Conservation (phyloP, 129 eudicot species). For the Artemisia argyi region DNA sequence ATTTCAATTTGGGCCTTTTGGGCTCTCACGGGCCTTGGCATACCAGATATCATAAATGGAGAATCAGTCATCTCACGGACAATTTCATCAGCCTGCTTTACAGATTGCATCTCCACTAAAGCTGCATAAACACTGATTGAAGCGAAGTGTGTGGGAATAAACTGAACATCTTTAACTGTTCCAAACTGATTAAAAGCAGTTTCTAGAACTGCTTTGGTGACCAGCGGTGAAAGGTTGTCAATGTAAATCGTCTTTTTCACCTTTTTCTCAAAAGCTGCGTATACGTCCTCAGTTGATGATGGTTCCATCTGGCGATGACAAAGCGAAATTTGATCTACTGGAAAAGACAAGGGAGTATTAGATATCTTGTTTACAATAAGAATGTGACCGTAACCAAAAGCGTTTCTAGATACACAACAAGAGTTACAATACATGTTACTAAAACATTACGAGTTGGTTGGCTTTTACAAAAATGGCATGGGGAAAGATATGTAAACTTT, state of each 20-base stretch:
- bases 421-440: too few relatives aligned
- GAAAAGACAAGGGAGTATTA: background rate
- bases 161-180: constrained; percentile 37
- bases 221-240: constrained; percentile 65
- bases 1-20: constrained; percentile 52
- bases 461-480: background rate
- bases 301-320: constrained; percentile 21
- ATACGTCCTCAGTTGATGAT: constrained; percentile 32
- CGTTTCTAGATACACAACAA: too few relatives aligned
- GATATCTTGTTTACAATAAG: too few relatives aligned
- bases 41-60: constrained; percentile 78
- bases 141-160: constrained; percentile 46
- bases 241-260: constrained; percentile 67
- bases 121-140: constrained; percentile 41
- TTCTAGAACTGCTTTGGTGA: constrained; percentile 50
- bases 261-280: constrained; percentile 58
- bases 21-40: constrained; percentile 95
- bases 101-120: constrained; percentile 62
- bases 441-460: background rate
- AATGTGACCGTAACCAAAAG: too few relatives aligned
- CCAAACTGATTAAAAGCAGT: constrained; percentile 74
- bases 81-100: constrained; percentile 47
- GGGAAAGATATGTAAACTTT: background rate
- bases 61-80: constrained; percentile 26
- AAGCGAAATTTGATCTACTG: constrained; percentile 1